Conservation (phyloP, 2,329 filamentous ascomycete genomes). For the Cephalotrichum gorgonifer region DNA sequence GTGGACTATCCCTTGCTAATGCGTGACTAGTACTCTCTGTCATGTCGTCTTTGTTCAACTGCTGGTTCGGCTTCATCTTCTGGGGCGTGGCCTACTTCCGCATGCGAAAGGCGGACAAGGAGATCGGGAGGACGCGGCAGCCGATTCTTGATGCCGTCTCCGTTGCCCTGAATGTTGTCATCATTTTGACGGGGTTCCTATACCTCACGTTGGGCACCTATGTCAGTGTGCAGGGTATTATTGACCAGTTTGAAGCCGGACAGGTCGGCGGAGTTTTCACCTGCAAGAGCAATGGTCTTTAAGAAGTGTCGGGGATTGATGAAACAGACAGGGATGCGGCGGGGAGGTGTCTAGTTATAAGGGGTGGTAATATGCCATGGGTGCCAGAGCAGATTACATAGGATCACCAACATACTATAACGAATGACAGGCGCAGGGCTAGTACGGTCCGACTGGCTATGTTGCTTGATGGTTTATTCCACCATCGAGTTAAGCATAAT, state of each 20-base stretch:
- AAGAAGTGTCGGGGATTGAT: too few species aligned
- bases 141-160: constrained; percentile 38
- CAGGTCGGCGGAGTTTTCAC: constrained; percentile 63
- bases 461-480: too few species aligned
- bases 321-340: too few species aligned
- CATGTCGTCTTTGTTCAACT: constrained; percentile 85
- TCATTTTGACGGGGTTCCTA: constrained; percentile 67
- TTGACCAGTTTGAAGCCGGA: constrained; percentile 57
- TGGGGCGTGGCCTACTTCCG: constrained; percentile 76
- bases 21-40: constrained; percentile 41
- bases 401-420: too few species aligned
- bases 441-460: too few species aligned
- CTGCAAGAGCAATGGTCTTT: constrained; percentile 59
- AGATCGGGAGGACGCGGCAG: constrained; percentile 47
- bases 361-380: too few species aligned
- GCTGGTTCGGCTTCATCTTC: constrained; percentile 92
- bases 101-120: constrained; percentile 39
- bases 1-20: constrained; percentile 21
- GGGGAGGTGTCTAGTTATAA: too few species aligned
- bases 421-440: too few species aligned
- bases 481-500: too few species aligned
- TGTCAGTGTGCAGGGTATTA: constrained; percentile 61
- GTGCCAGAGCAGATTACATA: too few species aligned
- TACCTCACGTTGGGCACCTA: constrained; percentile 81
- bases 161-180: constrained; percentile 58